These are phyloP conservation scores for Blumeriella jaapii DNA, from an alignment of 2,329 filamentous ascomycete species.

Conservation along the genomic window DNA sequence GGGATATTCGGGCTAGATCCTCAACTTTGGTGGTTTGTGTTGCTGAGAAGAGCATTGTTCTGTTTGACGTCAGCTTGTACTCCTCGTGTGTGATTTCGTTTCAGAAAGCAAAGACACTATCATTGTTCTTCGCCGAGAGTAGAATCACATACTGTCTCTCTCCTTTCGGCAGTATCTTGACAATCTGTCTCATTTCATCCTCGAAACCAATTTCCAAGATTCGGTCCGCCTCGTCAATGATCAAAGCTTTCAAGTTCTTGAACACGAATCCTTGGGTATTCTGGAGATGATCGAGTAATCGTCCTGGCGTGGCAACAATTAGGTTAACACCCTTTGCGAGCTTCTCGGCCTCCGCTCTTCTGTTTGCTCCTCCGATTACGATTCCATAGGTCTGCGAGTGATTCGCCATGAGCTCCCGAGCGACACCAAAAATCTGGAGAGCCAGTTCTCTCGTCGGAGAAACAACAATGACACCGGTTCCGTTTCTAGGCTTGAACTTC, in stretches of 20 bases:
- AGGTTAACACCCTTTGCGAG: conserved; percentile 89
- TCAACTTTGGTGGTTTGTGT: conserved; percentile 98
- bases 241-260: conserved; percentile 83
- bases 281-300: conserved; percentile 85
- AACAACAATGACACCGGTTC: conserved; percentile 82
- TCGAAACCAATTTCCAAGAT: conserved; percentile 97
- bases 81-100: too few species aligned
- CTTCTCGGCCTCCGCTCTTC: conserved; percentile 86
- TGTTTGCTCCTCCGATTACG: conserved; percentile 89
- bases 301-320: conserved; percentile 84
- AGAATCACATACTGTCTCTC: conserved; percentile 59
- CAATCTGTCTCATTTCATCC: conserved; percentile 93
- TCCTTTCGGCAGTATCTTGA: conserved; percentile 83
- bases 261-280: conserved; percentile 83
- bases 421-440: conserved; percentile 92
- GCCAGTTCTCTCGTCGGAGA: conserved; percentile 90
- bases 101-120: too few species aligned
- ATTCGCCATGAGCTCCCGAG: conserved; percentile 34
- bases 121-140: too few species aligned
- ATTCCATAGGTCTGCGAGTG: conserved; percentile 64
- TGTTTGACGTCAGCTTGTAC: neutral
- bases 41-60: conserved; percentile 92
- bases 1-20: conserved; percentile 86
- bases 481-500: conserved; percentile 90
- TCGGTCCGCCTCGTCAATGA: conserved; percentile 94